A percentile compares a stretch with the other conserved stretches of the same genome.
phyloP scores from a whole-genome alignment of 441 rosid genomes.

The Erodium texanum region DNA sequence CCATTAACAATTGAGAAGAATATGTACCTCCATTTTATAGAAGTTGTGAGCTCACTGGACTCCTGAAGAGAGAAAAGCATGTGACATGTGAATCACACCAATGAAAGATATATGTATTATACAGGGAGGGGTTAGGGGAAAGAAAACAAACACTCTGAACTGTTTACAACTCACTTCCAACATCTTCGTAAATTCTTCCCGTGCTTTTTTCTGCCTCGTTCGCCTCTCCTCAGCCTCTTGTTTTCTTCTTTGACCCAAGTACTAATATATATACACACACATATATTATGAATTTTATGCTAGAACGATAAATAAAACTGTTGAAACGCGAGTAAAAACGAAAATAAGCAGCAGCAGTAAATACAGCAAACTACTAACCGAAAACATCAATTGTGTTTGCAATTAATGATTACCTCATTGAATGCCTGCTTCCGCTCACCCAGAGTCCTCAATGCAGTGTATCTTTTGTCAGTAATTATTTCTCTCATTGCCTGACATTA shows the following conservation, averaged over 20 bases:
- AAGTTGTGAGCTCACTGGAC: constrained; percentile 71
- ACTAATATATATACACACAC: constrained; percentile 30
- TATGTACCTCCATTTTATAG: constrained; percentile 80
- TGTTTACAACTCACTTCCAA: constrained; percentile 57
- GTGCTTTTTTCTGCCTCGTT: constrained; percentile 84
- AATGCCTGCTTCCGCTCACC: constrained; percentile 99
- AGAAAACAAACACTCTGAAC: constrained; percentile 11
- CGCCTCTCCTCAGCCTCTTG: constrained; percentile 95
- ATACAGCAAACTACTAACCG: constrained; percentile 10
- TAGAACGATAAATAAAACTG: constrained; percentile 9
- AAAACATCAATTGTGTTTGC: constrained; percentile 5
- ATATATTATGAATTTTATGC: constrained; percentile 7
- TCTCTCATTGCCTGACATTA: constrained; percentile 66
- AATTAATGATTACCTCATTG: constrained; percentile 60
- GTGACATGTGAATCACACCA: constrained; percentile 17
- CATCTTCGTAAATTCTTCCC: constrained; percentile 87
- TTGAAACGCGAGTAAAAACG: background rate
- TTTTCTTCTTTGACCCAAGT: constrained; percentile 93
- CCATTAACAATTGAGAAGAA: constrained; percentile 7
- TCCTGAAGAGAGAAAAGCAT: constrained; percentile 48
- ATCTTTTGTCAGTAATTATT: constrained; percentile 78
- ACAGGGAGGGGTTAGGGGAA: constrained; percentile 10
- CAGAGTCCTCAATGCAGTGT: constrained; percentile 78
- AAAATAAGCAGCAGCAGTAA: constrained; percentile 9
- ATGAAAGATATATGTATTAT: constrained; percentile 15